Evolutionary conservation across 495 filamentous ascomycete species (phyloP).

Genomic region (Astrocystis sublimbata): DNA sequence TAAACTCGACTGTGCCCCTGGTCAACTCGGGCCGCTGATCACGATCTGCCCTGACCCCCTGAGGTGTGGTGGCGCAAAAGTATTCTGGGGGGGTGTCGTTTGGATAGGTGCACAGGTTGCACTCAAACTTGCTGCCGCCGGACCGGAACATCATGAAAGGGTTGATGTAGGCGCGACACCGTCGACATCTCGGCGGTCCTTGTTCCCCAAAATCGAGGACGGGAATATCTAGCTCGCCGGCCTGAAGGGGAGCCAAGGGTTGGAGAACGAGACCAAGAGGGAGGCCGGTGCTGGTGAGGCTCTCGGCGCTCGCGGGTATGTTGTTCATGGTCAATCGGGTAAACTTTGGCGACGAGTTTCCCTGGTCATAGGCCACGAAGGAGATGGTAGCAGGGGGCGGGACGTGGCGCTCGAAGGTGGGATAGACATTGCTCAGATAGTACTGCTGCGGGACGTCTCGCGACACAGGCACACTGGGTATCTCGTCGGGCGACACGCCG

Average conservation of each 20-base stretch:
- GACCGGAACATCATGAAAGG: conserved; percentile 97
- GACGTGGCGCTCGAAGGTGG: conserved; percentile 88
- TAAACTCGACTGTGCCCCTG: conserved; percentile 90
- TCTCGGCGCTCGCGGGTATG: conserved; percentile 81
- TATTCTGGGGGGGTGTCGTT: conserved; percentile 94
- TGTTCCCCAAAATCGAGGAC: conserved; percentile 92
- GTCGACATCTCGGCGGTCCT: conserved; percentile 87
- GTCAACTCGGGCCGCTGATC: conserved; percentile 87
- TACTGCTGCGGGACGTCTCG: conserved; percentile 79
- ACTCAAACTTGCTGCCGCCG: conserved; percentile 94
- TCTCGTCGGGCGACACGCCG: conserved; percentile 86
- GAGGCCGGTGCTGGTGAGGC: conserved; percentile 73
- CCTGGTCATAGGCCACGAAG: conserved; percentile 91
- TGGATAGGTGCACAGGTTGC: conserved; percentile 97
- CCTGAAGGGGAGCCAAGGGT: conserved; percentile 78
- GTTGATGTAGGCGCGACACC: conserved; percentile 97
- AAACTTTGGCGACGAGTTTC: conserved; percentile 94
- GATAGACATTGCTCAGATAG: conserved; percentile 84
- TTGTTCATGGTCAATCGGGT: conserved; percentile 88
- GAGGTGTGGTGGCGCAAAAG: conserved; percentile 85
- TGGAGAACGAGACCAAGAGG: conserved; percentile 89
- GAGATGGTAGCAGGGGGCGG: conserved; percentile 88
- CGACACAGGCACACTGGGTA: conserved; percentile 85
- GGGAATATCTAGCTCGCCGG: conserved; percentile 85
- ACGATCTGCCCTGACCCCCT: conserved; percentile 83